These are phyloP conservation scores for Microbotryomycetes sp. DNA, from an alignment of 1,284 basidiomycete species.

Conservation along the genomic window DNA sequence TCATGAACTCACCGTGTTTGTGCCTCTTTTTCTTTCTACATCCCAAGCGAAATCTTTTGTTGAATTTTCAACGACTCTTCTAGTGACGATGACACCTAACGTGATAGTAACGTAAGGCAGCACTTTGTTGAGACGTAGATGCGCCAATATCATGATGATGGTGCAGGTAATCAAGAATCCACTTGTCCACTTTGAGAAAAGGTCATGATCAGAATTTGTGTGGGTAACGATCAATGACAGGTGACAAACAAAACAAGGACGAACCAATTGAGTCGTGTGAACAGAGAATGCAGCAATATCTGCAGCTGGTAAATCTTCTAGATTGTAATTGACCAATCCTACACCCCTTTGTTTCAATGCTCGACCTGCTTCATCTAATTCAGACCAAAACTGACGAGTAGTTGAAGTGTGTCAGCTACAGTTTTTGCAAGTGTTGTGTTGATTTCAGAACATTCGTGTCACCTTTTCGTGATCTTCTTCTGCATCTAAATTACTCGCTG, in stretches of 20 bases:
- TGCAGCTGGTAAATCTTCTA: background rate
- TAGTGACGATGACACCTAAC: background rate
- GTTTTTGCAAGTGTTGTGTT: too few species aligned
- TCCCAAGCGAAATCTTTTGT: slow-evolving; percentile 4
- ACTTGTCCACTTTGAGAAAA: background rate
- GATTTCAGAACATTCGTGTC: too few species aligned
- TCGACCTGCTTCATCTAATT: background rate
- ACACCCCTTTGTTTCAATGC: background rate
- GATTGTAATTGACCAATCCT: background rate
- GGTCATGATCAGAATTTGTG: background rate
- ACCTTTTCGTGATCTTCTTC: background rate
- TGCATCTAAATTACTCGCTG: background rate
- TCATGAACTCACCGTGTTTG: background rate
- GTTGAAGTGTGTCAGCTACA: too few species aligned
- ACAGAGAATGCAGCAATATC: background rate
- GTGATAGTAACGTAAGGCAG: background rate
- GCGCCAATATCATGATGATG: background rate
- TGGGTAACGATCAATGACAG: too few species aligned
- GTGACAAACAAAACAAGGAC: background rate
- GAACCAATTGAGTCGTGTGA: background rate
- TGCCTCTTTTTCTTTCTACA: background rate
- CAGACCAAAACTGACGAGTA: background rate
- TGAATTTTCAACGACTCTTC: background rate
- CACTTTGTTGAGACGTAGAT: background rate
- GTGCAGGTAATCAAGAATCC: background rate